Evolutionary conservation across 257 asterid genomes (phyloP).

Genomic region (Verbena officinalis): DNA sequence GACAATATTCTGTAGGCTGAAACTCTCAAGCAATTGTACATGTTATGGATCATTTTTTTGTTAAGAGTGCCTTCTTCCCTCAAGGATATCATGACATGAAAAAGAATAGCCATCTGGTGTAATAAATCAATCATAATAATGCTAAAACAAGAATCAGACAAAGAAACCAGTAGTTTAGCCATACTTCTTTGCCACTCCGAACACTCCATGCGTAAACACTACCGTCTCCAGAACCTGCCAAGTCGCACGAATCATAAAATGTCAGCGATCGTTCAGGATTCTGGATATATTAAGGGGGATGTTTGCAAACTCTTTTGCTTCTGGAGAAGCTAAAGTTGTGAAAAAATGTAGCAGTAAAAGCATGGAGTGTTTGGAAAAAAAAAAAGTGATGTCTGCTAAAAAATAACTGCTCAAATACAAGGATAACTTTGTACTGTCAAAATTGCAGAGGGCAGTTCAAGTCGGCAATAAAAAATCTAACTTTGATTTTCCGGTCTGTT

Average conservation of each 20-base stretch:
- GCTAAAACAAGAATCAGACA: conserved; percentile 11
- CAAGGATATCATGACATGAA: conserved; percentile 1
- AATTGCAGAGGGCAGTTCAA: neutral
- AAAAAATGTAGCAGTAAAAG: too few relatives aligned
- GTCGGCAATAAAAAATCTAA: neutral
- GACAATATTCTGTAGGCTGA: neutral
- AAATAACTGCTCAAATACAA: conserved; percentile 13
- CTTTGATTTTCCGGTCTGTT: conserved; percentile 9
- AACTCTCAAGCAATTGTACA: neutral
- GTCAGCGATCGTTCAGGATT: conserved; percentile 29
- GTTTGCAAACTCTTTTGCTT: too few relatives aligned
- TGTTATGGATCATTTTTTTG: neutral
- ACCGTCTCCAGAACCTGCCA: conserved; percentile 96
- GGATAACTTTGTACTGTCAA: neutral
- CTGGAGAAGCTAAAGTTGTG: too few relatives aligned
- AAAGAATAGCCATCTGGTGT: neutral
- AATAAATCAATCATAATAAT: neutral
- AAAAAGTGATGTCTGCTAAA: conserved; percentile 1
- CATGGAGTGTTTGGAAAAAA: conserved; percentile 12
- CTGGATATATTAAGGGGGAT: conserved; percentile 12
- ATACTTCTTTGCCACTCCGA: conserved; percentile 94
- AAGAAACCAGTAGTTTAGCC: conserved; percentile 22
- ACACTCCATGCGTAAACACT: conserved; percentile 95
- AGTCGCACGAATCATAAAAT: conserved; percentile 28
- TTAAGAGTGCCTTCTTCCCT: conserved; percentile 8